Evolutionary conservation across 306 rosid species (phyloP), one percentile per base, ranked within the genome.

Genomic region (Sindora glabra): DNA sequence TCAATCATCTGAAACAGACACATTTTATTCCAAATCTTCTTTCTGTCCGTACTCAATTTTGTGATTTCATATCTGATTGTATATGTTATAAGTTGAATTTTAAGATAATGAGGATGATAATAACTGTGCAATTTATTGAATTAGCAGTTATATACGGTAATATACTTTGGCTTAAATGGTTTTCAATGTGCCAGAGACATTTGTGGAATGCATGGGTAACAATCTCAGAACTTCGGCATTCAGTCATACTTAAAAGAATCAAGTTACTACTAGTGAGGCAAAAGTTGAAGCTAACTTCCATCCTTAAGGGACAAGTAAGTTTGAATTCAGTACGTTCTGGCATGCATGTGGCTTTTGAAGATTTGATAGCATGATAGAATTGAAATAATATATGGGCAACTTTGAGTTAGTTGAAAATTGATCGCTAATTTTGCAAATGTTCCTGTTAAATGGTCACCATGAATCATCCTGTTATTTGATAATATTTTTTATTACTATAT

Each of bases 131-230:
- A 7, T 65, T 59, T 8, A 27, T 12, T 52, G 54, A 52, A 74
- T 59, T 27, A 18, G 40, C 54, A 41, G 63, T 51, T 30, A 18
- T 69, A 64, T 69, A 69, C 38, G 38, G 19, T 65, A 23, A 53
- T 66, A 48, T 71, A 50, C 29, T 61, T 16, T 47, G 67, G 45
- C 49, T 41, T 46, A 29, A 75, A 68, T 65, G 30, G 50, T 69
- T 81, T 79, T 62, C 66, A 36, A 65, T 74, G 59, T 65, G 46
- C 65, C 95, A 94, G 99, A 85, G 73, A 74, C 83, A 84, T 75
- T 69, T 94, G 48, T 94, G 99, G 99, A 89, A 94, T 79, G 97
- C 95, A 48, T 94, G 97, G 99, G 97, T 89, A 59, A 78, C 94
- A 48, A 94, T 79, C 56, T 94, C 99, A 49, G 99, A 94, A 70